Percentiles rank a stretch among this genome's conserved stretches.
These are phyloP conservation scores for Triticum urartu DNA, from an alignment of 176 grass and related monocot species.

Conservation along the genomic window DNA sequence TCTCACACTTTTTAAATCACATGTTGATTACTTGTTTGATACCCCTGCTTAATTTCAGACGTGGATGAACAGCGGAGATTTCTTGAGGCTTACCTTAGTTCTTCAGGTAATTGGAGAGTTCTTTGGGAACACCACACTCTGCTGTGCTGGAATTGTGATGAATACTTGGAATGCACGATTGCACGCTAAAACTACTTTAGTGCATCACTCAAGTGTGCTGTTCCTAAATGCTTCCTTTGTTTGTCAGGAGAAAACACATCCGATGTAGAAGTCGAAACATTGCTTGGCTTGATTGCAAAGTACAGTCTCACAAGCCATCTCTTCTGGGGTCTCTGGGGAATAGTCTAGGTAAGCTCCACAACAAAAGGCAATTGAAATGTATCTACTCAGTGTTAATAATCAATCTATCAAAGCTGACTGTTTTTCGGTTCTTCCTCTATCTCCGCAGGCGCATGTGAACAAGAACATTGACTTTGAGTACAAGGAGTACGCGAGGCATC, in stretches of 20 bases:
- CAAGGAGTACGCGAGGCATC: slow-evolving; percentile 66
- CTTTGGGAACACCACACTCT: neutral
- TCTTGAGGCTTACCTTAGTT: slow-evolving; percentile 68
- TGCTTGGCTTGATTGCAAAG: slow-evolving; percentile 60
- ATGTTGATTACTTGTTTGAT: neutral
- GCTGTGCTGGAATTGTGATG: neutral
- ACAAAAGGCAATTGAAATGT: neutral
- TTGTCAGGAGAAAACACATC: slow-evolving; percentile 46
- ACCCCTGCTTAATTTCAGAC: slow-evolving; percentile 44
- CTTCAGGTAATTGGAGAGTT: slow-evolving; percentile 54
- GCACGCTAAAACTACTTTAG: neutral
- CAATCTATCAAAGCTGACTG: neutral
- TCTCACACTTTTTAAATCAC: neutral
- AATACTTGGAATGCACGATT: neutral
- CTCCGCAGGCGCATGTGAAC: slow-evolving; percentile 65
- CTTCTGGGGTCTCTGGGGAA: slow-evolving; percentile 91
- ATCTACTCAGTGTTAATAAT: neutral
- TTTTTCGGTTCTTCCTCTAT: neutral
- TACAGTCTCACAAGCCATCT: slow-evolving; percentile 73
- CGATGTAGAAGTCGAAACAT: slow-evolving; percentile 50
- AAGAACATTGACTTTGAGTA: slow-evolving; percentile 89
- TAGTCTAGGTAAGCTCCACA: slow-evolving; percentile 66
- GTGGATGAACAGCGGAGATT: slow-evolving; percentile 70
- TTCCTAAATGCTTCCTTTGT: slow-evolving; percentile 3
- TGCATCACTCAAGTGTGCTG: neutral